Conservation (phyloP, 495 filamentous ascomycete genomes). For the Patellaria atrata region DNA sequence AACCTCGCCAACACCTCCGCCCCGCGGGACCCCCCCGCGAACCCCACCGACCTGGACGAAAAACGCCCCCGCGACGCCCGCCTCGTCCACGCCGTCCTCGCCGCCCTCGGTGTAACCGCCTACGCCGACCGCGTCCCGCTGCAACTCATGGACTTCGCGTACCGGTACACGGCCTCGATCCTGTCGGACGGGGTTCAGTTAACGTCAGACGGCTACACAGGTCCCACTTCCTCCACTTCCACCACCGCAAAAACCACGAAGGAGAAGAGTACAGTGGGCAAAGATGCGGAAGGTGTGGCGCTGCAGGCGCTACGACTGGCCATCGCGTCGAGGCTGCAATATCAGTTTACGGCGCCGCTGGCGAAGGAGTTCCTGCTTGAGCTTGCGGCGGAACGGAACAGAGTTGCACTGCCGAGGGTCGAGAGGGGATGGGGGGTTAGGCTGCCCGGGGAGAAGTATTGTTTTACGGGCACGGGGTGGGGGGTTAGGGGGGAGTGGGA, state of each 20-base stretch:
- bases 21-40: constrained; percentile 38
- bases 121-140: constrained; percentile 92
- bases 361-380: constrained; percentile 82
- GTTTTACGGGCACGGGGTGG: constrained; percentile 76
- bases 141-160: constrained; percentile 92
- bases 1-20: constrained; percentile 20
- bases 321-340: constrained; percentile 47
- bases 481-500: constrained; percentile 65
- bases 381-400: constrained; percentile 68
- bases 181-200: constrained; percentile 53
- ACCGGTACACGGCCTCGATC: constrained; percentile 59
- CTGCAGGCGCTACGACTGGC: constrained; percentile 46
- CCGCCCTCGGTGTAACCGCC: constrained; percentile 68
- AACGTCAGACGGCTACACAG: constrained; percentile 46
- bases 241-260: constrained; percentile 11
- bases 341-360: constrained; percentile 49
- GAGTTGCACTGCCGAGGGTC: constrained; percentile 61
- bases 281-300: constrained; percentile 31
- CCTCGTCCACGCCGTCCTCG: constrained; percentile 79
- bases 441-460: constrained; percentile 82
- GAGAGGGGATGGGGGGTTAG: constrained; percentile 63
- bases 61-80: constrained; percentile 82
- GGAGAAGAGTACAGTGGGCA: constrained; percentile 16
- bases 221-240: constrained; percentile 8
- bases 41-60: constrained; percentile 39